Conservation (phyloP, 257 asterid species). For the Gynochthodes officinalis region DNA sequence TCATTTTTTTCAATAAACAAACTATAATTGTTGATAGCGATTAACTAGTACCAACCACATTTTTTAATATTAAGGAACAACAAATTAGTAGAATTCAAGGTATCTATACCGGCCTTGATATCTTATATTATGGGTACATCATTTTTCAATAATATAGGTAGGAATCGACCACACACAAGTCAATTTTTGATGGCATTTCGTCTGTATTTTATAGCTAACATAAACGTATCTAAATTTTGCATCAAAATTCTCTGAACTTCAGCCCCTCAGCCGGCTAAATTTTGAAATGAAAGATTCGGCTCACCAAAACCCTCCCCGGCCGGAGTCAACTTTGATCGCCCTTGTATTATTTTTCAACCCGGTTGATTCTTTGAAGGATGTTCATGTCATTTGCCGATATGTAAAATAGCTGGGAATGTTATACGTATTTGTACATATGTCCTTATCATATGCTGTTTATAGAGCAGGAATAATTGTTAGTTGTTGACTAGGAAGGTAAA, state of each 20-base stretch:
- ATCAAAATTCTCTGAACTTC: constrained; percentile 12
- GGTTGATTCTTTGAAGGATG: background rate
- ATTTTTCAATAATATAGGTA: background rate
- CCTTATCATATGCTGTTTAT: too few species aligned
- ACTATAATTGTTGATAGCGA: background rate
- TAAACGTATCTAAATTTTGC: background rate
- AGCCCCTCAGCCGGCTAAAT: constrained; percentile 5
- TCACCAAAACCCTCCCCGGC: background rate
- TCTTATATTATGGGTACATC: too few species aligned
- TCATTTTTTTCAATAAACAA: background rate
- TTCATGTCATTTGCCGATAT: too few species aligned
- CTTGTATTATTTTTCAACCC: background rate
- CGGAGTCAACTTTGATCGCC: constrained; percentile 1
- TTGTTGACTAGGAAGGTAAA: constrained; percentile 4
- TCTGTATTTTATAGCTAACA: constrained; percentile 7
- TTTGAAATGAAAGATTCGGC: constrained; percentile 14
- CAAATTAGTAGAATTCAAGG: constrained; percentile 10
- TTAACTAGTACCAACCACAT: background rate
- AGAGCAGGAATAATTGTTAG: background rate
- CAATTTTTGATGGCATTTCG: constrained; percentile 10
- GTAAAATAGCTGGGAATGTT: too few species aligned
- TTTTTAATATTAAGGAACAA: background rate
- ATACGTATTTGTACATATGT: background rate
- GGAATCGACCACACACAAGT: constrained; percentile 3
- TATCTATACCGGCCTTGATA: constrained; percentile 14